These are phyloP conservation scores for Umbelopsis isabellina DNA, from an alignment of 192 early-diverging fungal species.

Conservation along the genomic window DNA sequence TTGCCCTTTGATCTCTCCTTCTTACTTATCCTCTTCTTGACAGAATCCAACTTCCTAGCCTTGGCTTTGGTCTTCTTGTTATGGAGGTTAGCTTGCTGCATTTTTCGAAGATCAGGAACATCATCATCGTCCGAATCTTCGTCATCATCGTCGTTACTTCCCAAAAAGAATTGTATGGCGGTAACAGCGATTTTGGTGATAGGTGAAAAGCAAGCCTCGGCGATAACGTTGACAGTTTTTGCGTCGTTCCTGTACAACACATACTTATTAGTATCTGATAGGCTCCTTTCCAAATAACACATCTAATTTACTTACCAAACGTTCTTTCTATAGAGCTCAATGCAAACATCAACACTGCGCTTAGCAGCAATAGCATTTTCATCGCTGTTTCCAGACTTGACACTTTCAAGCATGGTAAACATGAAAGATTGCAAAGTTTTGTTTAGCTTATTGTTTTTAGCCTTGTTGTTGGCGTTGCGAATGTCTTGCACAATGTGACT, in stretches of 20 bases:
- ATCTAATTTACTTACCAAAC: constrained; percentile 67
- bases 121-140: constrained; percentile 74
- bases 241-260: constrained; percentile 78
- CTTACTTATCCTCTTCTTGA: constrained; percentile 69
- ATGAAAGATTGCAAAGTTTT: constrained; percentile 96
- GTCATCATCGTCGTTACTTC: constrained; percentile 72
- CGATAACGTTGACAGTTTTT: constrained; percentile 98
- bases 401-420: constrained; percentile 91
- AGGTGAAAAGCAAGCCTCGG: constrained; percentile 93
- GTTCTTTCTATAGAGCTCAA: constrained; percentile 95
- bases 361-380: constrained; percentile 92
- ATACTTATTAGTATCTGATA: neutral
- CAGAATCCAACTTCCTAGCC: constrained; percentile 77
- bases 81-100: constrained; percentile 80
- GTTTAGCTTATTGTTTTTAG: constrained; percentile 98
- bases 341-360: constrained; percentile 95
- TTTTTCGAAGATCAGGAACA: constrained; percentile 66
- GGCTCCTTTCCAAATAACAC: neutral
- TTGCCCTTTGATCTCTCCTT: constrained; percentile 67
- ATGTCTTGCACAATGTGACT: constrained; percentile 96
- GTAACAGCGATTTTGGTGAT: constrained; percentile 91
- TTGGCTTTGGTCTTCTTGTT: constrained; percentile 89
- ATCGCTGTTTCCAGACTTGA: constrained; percentile 63
- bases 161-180: constrained; percentile 94
- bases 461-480: constrained; percentile 88